Percentiles rank a stretch among this genome's conserved stretches.
Evolutionary conservation across 2,329 filamentous ascomycete species (phyloP).

Genomic region (Colletotrichum zoysiae): DNA sequence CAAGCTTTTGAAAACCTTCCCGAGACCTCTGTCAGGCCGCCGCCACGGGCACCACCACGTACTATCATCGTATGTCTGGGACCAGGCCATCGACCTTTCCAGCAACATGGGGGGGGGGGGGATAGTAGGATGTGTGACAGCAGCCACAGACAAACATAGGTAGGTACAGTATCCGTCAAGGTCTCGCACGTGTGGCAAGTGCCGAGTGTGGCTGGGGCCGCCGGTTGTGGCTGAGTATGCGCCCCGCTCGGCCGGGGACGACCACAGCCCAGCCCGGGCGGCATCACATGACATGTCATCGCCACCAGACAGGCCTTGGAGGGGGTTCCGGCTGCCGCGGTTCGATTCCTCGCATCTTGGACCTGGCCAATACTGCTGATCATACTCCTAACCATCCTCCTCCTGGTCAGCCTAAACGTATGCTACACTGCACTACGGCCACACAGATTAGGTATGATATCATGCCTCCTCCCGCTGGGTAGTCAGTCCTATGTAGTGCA

Average conservation of each 20-base stretch:
- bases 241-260: neutral
- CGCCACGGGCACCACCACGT: too few relatives aligned
- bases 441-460: slow-evolving; percentile 23
- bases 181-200: slow-evolving; percentile 24
- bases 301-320: slow-evolving; percentile 16
- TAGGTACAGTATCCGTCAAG: neutral
- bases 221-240: slow-evolving; percentile 19
- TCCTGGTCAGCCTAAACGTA: neutral
- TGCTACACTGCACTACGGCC: neutral
- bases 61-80: too few relatives aligned
- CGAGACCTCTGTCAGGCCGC: too few relatives aligned
- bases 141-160: neutral
- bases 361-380: neutral
- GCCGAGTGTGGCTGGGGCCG: slow-evolving; percentile 14
- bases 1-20: too few relatives aligned
- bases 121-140: neutral
- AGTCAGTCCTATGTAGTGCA: neutral
- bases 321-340: neutral
- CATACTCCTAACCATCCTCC: neutral
- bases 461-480: slow-evolving; percentile 17
- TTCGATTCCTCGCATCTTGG: neutral
- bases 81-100: too few relatives aligned
- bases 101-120: neutral
- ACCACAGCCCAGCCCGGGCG: neutral
- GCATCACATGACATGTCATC: slow-evolving; percentile 8